Evolutionary conservation across 1,139 yeast species (phyloP).

Genomic region (Yamadazyma kanchanaburiensis): DNA sequence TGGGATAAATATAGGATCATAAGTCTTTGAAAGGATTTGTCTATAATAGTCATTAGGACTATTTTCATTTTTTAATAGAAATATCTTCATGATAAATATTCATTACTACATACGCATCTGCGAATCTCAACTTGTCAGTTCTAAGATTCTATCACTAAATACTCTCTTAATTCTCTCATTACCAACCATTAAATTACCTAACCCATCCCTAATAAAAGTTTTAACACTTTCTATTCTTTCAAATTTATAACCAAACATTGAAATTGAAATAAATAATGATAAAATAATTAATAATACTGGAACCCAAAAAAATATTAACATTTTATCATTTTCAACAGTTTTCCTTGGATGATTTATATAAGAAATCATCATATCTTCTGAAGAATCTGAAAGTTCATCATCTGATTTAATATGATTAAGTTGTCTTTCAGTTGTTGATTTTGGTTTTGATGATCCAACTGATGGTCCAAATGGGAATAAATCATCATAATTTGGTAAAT

Average conservation of each 20-base stretch:
- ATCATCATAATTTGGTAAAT: slow-evolving; percentile 77
- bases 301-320: slow-evolving; percentile 87
- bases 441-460: slow-evolving; percentile 26
- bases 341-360: slow-evolving; percentile 59
- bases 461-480: slow-evolving; percentile 65
- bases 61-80: slow-evolving; percentile 12
- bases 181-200: slow-evolving; percentile 66
- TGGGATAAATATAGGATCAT: slow-evolving; percentile 13
- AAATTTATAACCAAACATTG: slow-evolving; percentile 49
- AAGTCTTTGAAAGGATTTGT: slow-evolving; percentile 8
- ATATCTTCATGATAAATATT: slow-evolving; percentile 8
- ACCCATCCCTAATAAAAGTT: slow-evolving; percentile 45
- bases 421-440: slow-evolving; percentile 33
- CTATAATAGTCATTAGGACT: slow-evolving; percentile 15
- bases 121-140: slow-evolving; percentile 1
- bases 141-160: slow-evolving; percentile 26
- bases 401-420: slow-evolving; percentile 16
- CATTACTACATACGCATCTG: neutral
- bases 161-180: slow-evolving; percentile 64
- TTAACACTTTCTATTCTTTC: slow-evolving; percentile 41
- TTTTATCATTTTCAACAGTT: slow-evolving; percentile 75
- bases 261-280: slow-evolving; percentile 48
- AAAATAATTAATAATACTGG: slow-evolving; percentile 58
- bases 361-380: slow-evolving; percentile 51
- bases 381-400: slow-evolving; percentile 39